These are phyloP conservation scores for Penicillium malachiteum DNA, from an alignment of 495 filamentous ascomycete genomes.

Conservation along the genomic window DNA sequence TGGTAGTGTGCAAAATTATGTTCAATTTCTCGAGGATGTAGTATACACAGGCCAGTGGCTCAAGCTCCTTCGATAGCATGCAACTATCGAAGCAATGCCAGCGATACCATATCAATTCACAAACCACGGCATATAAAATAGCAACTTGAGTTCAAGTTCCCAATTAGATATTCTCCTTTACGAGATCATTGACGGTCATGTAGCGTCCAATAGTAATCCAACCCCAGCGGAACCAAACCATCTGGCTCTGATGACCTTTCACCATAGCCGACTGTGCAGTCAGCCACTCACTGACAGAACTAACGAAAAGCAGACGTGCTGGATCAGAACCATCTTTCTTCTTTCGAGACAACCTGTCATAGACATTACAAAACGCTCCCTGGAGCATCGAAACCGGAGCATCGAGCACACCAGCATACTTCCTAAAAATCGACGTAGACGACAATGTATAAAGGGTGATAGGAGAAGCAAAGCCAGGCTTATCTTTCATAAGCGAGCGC, in stretches of 20 bases:
- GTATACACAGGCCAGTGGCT: too few relatives aligned
- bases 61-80: too few relatives aligned
- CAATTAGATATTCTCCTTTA: slow-evolving; percentile 53
- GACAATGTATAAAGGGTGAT: slow-evolving; percentile 82
- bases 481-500: slow-evolving; percentile 57
- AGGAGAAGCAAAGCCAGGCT: slow-evolving; percentile 66
- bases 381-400: slow-evolving; percentile 58
- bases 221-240: slow-evolving; percentile 97
- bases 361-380: slow-evolving; percentile 40
- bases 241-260: slow-evolving; percentile 85
- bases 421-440: slow-evolving; percentile 65
- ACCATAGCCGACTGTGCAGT: slow-evolving; percentile 84
- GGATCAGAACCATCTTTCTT: slow-evolving; percentile 39
- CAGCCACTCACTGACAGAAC: slow-evolving; percentile 56
- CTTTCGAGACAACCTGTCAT: slow-evolving; percentile 29
- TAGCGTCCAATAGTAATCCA: slow-evolving; percentile 91
- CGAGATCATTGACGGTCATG: slow-evolving; percentile 93
- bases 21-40: too few relatives aligned
- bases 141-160: not conserved
- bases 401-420: slow-evolving; percentile 79
- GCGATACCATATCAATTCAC: too few relatives aligned
- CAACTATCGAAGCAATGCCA: too few relatives aligned
- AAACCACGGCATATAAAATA: too few relatives aligned
- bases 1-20: too few relatives aligned
- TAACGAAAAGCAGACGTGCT: slow-evolving; percentile 66